Conservation (phyloP, 805 yeast species). For the Vanderwaltozyma yarrowii region DNA sequence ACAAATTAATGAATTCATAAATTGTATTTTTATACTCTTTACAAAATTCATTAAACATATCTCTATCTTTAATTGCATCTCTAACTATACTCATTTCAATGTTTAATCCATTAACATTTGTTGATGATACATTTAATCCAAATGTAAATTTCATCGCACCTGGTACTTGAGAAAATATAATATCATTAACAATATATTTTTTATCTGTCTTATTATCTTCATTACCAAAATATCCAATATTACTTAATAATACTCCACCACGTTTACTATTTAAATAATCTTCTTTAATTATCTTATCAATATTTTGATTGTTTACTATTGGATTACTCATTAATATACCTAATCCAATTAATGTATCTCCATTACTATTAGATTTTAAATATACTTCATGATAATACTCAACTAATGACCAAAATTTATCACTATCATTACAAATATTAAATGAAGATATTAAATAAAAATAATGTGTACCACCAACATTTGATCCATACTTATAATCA, state of each 20-base stretch:
- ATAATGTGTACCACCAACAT: conserved; percentile 21
- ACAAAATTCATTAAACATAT: conserved; percentile 1
- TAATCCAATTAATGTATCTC: conserved; percentile 12
- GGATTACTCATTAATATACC: conserved; percentile 17
- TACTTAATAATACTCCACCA: conserved; percentile 20
- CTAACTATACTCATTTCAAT: conserved; percentile 11
- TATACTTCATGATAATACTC: conserved; percentile 12
- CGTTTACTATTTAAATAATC: conserved; percentile 11
- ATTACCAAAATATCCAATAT: conserved; percentile 14
- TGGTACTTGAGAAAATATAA: conserved; percentile 17
- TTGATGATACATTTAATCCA: conserved; percentile 13
- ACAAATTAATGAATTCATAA: background rate
- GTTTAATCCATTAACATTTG: conserved; percentile 17
- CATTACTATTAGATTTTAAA: conserved; percentile 7
- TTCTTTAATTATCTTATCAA: conserved; percentile 12
- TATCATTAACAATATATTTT: conserved; percentile 6
- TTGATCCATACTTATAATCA: conserved; percentile 16
- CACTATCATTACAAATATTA: conserved; percentile 4
- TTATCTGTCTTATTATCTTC: conserved; percentile 2
- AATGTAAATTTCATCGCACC: conserved; percentile 17
- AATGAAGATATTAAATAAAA: conserved; percentile 16
- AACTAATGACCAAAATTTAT: conserved; percentile 15
- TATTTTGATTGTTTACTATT: conserved; percentile 9
- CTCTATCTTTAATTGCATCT: conserved; percentile 7
- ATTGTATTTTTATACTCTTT: background rate